Base-by-base conservation (phyloP, 2,329 filamentous ascomycete genomes). In the Penicillium sp. region DNA sequence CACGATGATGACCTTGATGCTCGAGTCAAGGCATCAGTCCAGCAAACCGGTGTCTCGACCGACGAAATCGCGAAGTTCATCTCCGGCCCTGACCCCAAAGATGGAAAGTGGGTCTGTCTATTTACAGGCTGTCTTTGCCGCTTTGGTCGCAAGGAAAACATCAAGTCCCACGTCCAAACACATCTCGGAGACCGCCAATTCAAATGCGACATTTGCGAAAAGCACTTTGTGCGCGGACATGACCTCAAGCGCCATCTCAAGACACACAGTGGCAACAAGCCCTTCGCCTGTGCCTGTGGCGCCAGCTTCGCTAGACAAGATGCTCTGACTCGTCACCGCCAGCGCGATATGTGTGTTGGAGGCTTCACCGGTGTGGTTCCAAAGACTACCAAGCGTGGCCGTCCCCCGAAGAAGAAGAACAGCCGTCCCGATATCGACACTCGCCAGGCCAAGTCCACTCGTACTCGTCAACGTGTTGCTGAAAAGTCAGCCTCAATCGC, bases 131-230 rank as follows among this genome's bases (percentile, higher is more conserved):
- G 94, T 75, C 85, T 87, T 66, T 96, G 96, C 75, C 86, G 87
- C 53, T 97, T 99, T 72, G 93, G 93, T n/a, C 86, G 94, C 67
- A 96, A 97, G 75, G 94, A 99, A 75, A 97, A 99, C 77, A 97
- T 97, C 80, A 96, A 96, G 74, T 96, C 93, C 0, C 94, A 99
- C 74, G 91, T 99, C 15, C 94, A 99, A 77, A 99, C 94, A 4
- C 94, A 99, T 76, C 87, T 99, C 63, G 94, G 95, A 69, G 94
- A 99, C 74, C 86, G 94, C 48, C 94, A 97, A 73, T 99, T 91
- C 78, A 89, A 91, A 75, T 99, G 94, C 77, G 92, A 93, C 46
- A 88, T 90, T 55, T 99, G 94, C 79, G 84, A 89, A 52, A 97
- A 97, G 78, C 93, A 92, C 77, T 99, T 99, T 73, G 94, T 97